These are phyloP conservation scores for Microbotryomycetes sp. DNA, from an alignment of 1,284 basidiomycete genomes.

Conservation along the genomic window DNA sequence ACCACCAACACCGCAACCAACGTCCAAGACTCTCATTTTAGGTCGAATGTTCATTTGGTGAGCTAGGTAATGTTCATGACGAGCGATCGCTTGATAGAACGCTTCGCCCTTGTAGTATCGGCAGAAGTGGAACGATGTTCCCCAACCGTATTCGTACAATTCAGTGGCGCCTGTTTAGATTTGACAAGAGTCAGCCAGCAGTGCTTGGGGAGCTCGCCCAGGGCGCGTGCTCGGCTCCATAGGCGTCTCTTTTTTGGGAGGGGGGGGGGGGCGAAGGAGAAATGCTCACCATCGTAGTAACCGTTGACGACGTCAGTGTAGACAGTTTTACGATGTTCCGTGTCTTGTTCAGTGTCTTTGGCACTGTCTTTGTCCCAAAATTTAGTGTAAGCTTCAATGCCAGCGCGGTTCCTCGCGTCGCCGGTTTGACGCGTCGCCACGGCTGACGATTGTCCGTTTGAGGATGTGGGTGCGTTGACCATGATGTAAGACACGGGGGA, in stretches of 20 bases:
- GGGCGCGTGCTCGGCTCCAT: not conserved
- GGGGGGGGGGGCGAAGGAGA: too few relatives aligned
- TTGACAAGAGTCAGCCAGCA: not conserved
- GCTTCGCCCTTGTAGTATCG: constrained; percentile 92
- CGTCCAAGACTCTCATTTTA: constrained; percentile 93
- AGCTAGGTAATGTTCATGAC: constrained; percentile 97
- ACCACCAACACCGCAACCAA: constrained; percentile 96
- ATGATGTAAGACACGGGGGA: too few relatives aligned
- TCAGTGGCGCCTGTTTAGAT: constrained; percentile 61
- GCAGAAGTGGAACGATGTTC: constrained; percentile 82
- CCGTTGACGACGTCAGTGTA: constrained; percentile 95
- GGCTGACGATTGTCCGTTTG: constrained; percentile 4
- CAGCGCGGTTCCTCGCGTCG: constrained; percentile 72
- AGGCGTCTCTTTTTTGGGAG: not conserved
- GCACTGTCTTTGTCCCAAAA: constrained; percentile 86
- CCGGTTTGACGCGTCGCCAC: constrained; percentile 21
- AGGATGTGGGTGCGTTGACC: constrained; percentile 25
- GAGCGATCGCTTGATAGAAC: constrained; percentile 72
- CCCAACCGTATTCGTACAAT: constrained; percentile 94
- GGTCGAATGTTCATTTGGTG: constrained; percentile 71
- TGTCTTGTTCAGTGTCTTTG: constrained; percentile 64
- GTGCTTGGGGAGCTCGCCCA: not conserved
- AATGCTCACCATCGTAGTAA: constrained; percentile 73
- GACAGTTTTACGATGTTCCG: constrained; percentile 62
- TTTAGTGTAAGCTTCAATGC: constrained; percentile 84